phyloP scores from a whole-genome alignment of 208 protist genomes.

The Herpetomonas tarakana region DNA sequence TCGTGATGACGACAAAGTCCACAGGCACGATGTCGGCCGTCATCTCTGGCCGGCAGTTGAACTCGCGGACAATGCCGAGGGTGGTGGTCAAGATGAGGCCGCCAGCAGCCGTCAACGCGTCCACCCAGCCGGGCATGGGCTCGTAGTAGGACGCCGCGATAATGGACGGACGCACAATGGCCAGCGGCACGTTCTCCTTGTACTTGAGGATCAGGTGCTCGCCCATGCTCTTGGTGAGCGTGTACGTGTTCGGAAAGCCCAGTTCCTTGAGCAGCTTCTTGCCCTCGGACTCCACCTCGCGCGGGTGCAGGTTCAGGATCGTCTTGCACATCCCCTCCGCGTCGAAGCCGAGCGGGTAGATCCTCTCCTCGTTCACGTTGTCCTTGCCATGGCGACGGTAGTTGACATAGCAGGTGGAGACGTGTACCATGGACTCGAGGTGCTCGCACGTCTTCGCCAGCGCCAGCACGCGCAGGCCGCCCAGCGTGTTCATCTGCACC shows the following conservation, averaged over 20 bases:
- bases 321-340: constrained; percentile 70
- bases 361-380: constrained; percentile 48
- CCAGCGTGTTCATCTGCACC: constrained; percentile 83
- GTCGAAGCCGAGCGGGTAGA: constrained; percentile 83
- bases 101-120: constrained; percentile 77
- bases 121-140: constrained; percentile 82
- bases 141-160: constrained; percentile 72
- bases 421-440: constrained; percentile 77
- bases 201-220: constrained; percentile 65
- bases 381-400: constrained; percentile 46
- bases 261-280: constrained; percentile 47
- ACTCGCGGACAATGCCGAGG: constrained; percentile 63
- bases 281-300: constrained; percentile 39
- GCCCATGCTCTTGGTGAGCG: constrained; percentile 84
- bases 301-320: constrained; percentile 58
- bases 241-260: constrained; percentile 89
- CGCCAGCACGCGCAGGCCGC: constrained; percentile 66
- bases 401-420: constrained; percentile 90
- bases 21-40: constrained; percentile 82
- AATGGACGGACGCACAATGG: constrained; percentile 86
- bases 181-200: constrained; percentile 60
- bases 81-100: constrained; percentile 65
- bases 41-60: constrained; percentile 32
- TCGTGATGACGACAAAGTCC: constrained; percentile 78
- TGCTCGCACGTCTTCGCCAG: constrained; percentile 68